Evolutionary conservation across 139 green algal species (phyloP).

Genomic region (Micractinium sp.): DNA sequence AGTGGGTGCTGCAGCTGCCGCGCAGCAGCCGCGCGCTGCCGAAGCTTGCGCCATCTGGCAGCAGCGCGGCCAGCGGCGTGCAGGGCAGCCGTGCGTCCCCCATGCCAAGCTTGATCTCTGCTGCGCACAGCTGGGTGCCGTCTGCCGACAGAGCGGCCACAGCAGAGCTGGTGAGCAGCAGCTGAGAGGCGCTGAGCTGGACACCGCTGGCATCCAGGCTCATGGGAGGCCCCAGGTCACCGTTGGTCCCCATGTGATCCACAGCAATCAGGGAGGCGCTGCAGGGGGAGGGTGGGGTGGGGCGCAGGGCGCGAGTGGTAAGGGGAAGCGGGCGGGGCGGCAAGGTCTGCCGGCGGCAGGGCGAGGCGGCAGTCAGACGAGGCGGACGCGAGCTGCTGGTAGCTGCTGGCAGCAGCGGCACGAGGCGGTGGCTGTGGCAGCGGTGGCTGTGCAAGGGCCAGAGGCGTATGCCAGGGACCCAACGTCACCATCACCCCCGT

Average conservation of each 20-base stretch:
- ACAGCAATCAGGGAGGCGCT: neutral
- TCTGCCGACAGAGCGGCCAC: constrained; percentile 17
- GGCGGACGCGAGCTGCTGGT: too few species aligned
- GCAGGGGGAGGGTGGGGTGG: neutral
- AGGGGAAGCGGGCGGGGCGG: too few species aligned
- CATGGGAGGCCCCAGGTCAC: neutral
- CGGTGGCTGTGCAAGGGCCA: neutral
- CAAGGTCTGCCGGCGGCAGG: too few species aligned
- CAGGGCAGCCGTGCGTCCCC: neutral
- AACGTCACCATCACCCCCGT: too few species aligned
- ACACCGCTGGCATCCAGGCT: neutral
- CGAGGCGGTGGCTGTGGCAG: too few species aligned
- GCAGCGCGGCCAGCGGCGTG: constrained; percentile 2
- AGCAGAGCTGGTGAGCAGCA: neutral
- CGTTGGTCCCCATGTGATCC: neutral
- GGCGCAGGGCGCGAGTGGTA: too few species aligned
- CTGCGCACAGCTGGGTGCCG: constrained; percentile 23
- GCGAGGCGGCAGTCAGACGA: too few species aligned
- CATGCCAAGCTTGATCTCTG: neutral
- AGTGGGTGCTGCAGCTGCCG: neutral
- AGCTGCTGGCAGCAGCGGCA: too few species aligned
- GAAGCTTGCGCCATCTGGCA: neutral
- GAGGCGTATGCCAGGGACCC: too few species aligned
- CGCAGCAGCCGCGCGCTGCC: neutral
- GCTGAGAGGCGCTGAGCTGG: neutral